Percentiles rank a stretch among this genome's conserved stretches.
These are phyloP conservation scores for Monilinia aucupariae DNA, from an alignment of 2,329 filamentous ascomycete species.

Conservation along the genomic window DNA sequence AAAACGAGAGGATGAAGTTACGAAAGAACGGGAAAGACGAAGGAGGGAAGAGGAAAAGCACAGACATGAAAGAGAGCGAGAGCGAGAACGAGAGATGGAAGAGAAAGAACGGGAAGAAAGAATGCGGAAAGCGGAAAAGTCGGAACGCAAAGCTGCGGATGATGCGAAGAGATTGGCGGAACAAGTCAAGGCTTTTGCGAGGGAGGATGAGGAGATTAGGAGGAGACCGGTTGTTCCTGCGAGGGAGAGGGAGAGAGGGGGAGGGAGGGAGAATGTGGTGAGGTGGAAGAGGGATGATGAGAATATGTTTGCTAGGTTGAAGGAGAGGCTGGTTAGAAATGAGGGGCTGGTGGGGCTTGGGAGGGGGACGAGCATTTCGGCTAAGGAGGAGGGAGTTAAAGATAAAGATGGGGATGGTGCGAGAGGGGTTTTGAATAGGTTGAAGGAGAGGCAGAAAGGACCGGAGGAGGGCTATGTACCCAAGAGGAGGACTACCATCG, in stretches of 20 bases:
- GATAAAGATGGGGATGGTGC: neutral
- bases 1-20: neutral
- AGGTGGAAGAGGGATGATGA: neutral
- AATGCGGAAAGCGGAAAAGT: conserved; percentile 14
- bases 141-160: conserved; percentile 16
- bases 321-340: neutral
- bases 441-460: conserved; percentile 21
- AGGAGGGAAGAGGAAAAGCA: conserved; percentile 3
- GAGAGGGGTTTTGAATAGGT: conserved; percentile 16
- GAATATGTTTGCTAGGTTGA: conserved; percentile 8
- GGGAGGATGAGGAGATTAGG: conserved; percentile 32
- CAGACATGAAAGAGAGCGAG: conserved; percentile 6
- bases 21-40: neutral
- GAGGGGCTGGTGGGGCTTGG: neutral
- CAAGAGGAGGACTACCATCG: conserved; percentile 9
- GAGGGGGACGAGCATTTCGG: neutral
- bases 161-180: conserved; percentile 18
- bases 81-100: neutral
- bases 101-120: neutral
- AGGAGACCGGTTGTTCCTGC: conserved; percentile 29
- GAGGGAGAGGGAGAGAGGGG: neutral
- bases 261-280: conserved; percentile 4
- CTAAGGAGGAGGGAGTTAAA: neutral
- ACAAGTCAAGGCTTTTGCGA: conserved; percentile 21
- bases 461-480: conserved; percentile 3